phyloP scores from a whole-genome alignment of 805 yeast species.

The Huiozyma sinensis region DNA sequence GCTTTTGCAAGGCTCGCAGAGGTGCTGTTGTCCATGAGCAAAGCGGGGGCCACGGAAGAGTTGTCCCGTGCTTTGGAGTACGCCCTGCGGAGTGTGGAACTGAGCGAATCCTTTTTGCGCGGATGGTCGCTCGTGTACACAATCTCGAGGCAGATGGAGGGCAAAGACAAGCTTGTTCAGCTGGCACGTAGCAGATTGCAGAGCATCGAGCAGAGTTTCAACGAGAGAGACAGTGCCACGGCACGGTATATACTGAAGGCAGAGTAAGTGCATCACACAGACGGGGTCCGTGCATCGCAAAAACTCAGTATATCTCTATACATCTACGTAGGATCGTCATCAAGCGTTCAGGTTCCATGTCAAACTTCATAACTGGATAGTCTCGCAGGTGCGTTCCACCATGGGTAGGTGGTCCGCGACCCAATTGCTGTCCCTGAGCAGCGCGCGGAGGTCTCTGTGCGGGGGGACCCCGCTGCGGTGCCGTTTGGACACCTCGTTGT shows the following conservation, averaged over 20 bases:
- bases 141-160: conserved; percentile 24
- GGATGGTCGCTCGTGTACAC: conserved; percentile 64
- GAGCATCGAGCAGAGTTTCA: conserved; percentile 24
- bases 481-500: conserved; percentile 34
- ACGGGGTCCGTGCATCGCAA: conserved; percentile 1
- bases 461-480: conserved; percentile 36
- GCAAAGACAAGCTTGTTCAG: conserved; percentile 24
- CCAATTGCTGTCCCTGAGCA: conserved; percentile 79
- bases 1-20: conserved; percentile 24
- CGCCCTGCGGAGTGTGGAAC: conserved; percentile 63
- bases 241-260: conserved; percentile 27
- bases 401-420: conserved; percentile 53
- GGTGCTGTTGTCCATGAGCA: conserved; percentile 10
- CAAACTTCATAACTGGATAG: conserved; percentile 10
- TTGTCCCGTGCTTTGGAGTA: conserved; percentile 30
- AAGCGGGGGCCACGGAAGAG: conserved; percentile 2
- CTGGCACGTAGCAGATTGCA: conserved; percentile 31
- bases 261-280: neutral
- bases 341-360: neutral
- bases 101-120: conserved; percentile 55
- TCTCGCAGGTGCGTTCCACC: conserved; percentile 29
- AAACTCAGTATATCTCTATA: neutral
- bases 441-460: conserved; percentile 47
- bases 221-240: conserved; percentile 28
- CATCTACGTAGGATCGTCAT: neutral